phyloP scores from a whole-genome alignment of 1,284 basidiomycete species.

The Sporisorium scitamineum region DNA sequence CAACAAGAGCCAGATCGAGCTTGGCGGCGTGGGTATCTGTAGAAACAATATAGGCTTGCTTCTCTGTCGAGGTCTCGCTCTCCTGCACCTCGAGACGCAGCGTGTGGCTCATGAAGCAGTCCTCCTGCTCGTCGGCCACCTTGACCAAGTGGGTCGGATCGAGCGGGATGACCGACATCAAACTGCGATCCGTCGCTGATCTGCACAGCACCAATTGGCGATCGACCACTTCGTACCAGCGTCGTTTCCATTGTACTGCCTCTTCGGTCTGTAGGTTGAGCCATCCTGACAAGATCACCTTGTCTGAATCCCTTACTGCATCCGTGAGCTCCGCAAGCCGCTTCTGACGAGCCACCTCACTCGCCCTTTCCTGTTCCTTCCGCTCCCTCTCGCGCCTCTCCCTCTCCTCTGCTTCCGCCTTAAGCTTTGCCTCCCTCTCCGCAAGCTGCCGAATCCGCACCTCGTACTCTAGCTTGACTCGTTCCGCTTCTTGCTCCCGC shows the following conservation, averaged over 20 bases:
- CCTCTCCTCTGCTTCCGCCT: conserved; percentile 15
- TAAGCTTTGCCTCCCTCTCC: conserved; percentile 20
- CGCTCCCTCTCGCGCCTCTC: conserved; percentile 13
- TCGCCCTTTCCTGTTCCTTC: conserved; percentile 1
- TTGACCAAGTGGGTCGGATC: not conserved
- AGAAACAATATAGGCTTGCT: conserved; percentile 5
- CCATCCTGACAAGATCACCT: conserved; percentile 14
- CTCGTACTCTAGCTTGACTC: conserved; percentile 32
- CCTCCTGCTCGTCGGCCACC: conserved; percentile 14
- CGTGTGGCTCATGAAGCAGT: conserved; percentile 15
- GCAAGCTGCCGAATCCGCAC: conserved; percentile 14
- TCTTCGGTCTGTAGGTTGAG: conserved; percentile 23
- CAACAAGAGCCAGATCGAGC: conserved; percentile 16
- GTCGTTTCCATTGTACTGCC: conserved; percentile 17
- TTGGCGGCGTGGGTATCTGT: conserved; percentile 17
- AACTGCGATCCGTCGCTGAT: conserved; percentile 10
- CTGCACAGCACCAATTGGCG: conserved; percentile 6
- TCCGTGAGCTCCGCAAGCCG: conserved; percentile 1
- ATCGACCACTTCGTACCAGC: conserved; percentile 19
- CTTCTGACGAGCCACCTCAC: not conserved
- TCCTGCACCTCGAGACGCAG: conserved; percentile 11
- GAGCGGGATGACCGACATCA: conserved; percentile 6
- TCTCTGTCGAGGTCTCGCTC: not conserved
- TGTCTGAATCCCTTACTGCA: not conserved
- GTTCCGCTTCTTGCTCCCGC: conserved; percentile 24